Conservation (phyloP, 306 rosid genomes). For the Cucumis hystrix region DNA sequence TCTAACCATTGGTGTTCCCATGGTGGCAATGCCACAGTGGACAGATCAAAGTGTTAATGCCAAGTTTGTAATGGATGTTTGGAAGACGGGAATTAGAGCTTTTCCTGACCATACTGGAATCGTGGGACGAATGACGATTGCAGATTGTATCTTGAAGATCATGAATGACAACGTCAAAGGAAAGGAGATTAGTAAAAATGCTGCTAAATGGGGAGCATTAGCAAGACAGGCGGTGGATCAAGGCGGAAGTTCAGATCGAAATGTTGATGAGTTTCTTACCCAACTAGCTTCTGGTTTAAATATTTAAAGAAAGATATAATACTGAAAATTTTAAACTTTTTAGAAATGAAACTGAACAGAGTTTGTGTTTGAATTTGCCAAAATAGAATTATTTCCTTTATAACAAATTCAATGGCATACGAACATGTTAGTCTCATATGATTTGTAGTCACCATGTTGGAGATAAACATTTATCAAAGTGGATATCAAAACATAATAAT, state of each 20-base stretch:
- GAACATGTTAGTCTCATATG: too few relatives aligned
- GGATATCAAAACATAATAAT: too few relatives aligned
- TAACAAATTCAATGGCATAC: too few relatives aligned
- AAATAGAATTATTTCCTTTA: too few relatives aligned
- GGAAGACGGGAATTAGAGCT: background rate
- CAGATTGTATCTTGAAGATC: background rate
- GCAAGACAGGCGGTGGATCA: background rate
- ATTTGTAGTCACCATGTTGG: too few relatives aligned
- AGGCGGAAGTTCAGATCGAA: background rate
- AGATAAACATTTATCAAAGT: too few relatives aligned
- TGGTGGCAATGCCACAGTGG: slow-evolving; percentile 8
- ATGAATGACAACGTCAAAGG: background rate
- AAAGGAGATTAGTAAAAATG: background rate
- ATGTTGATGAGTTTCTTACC: background rate
- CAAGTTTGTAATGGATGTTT: background rate
- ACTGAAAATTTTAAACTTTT: too few relatives aligned
- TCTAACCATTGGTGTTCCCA: background rate
- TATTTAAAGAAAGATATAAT: background rate
- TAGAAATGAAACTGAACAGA: too few relatives aligned
- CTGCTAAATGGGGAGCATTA: background rate
- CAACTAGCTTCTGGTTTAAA: background rate
- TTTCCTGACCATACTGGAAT: background rate
- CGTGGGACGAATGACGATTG: background rate
- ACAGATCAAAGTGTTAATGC: background rate
- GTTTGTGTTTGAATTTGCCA: too few relatives aligned